These are phyloP conservation scores for Volvox reticuliferus DNA, from an alignment of 139 green algal species.

Conservation along the genomic window DNA sequence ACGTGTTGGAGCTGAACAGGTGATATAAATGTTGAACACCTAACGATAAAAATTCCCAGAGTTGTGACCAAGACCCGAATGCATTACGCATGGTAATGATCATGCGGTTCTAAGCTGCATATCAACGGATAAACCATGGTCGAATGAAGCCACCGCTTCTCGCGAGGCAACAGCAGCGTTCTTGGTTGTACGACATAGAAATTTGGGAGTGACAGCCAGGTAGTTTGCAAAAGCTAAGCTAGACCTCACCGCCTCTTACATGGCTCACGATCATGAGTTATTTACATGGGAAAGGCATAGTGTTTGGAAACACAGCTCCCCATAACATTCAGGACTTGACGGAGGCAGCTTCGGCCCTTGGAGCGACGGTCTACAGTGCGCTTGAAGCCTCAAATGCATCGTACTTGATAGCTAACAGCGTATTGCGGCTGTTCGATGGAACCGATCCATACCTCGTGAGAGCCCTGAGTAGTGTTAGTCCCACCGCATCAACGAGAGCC, in stretches of 20 bases:
- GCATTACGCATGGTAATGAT: too few relatives aligned
- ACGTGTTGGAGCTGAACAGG: too few relatives aligned
- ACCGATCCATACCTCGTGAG: conserved; percentile 39
- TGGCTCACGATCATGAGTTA: not conserved
- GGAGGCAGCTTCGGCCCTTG: not conserved
- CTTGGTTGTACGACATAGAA: too few relatives aligned
- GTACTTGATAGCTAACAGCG: conserved; percentile 1
- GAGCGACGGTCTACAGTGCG: not conserved
- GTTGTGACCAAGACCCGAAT: too few relatives aligned
- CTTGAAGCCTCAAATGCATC: not conserved
- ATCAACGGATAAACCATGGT: too few relatives aligned
- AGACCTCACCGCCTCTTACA: not conserved
- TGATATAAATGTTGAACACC: too few relatives aligned
- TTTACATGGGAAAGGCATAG: not conserved
- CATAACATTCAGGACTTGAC: not conserved
- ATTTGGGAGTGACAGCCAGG: not conserved
- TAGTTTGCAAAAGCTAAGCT: not conserved
- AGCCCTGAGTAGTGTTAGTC: not conserved
- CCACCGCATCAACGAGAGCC: not conserved
- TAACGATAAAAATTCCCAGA: too few relatives aligned
- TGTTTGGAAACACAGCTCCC: conserved; percentile 2
- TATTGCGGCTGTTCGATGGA: not conserved
- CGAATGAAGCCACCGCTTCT: too few relatives aligned
- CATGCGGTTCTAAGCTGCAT: too few relatives aligned
- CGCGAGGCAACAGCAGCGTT: too few relatives aligned